Percentiles rank a stretch among this genome's conserved stretches.
Conservation (phyloP, 176 grass and related monocot genomes). For the Bonia amplexicaulis region DNA sequence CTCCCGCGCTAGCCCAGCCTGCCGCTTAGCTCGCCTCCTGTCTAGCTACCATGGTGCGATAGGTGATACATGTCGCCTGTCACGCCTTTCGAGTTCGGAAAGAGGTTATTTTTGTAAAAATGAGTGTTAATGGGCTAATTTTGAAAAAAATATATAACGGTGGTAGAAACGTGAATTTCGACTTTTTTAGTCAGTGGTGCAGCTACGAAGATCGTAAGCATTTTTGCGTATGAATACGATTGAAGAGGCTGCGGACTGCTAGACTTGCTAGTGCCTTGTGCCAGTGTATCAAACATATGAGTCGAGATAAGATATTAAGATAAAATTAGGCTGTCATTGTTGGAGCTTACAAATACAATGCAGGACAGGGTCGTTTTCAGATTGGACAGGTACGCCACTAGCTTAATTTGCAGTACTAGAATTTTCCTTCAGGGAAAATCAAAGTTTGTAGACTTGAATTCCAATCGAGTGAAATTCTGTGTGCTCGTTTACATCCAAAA, state of each 20-base stretch:
- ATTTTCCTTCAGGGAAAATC: background rate
- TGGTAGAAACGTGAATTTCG: too few relatives aligned
- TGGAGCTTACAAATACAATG: background rate
- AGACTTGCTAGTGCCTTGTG: background rate
- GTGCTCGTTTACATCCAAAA: background rate
- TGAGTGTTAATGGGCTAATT: too few relatives aligned
- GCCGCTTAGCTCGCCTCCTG: too few relatives aligned
- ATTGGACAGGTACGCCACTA: background rate
- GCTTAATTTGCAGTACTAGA: background rate
- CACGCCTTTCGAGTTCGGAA: too few relatives aligned
- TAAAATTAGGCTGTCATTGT: constrained; percentile 4
- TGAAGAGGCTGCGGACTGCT: background rate
- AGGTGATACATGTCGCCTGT: too few relatives aligned
- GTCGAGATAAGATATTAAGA: background rate
- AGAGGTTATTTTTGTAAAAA: too few relatives aligned
- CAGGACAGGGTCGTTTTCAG: constrained; percentile 1
- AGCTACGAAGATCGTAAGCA: background rate
- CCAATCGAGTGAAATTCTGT: background rate
- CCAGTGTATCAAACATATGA: background rate
- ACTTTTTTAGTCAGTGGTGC: too few relatives aligned
- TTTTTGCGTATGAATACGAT: constrained; percentile 7
- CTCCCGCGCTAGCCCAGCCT: too few relatives aligned
- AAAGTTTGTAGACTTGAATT: background rate
- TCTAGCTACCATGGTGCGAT: too few relatives aligned
- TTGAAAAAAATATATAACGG: too few relatives aligned